Base-by-base conservation (phyloP, 441 rosid species). In the Theobroma grandiflorum region DNA sequence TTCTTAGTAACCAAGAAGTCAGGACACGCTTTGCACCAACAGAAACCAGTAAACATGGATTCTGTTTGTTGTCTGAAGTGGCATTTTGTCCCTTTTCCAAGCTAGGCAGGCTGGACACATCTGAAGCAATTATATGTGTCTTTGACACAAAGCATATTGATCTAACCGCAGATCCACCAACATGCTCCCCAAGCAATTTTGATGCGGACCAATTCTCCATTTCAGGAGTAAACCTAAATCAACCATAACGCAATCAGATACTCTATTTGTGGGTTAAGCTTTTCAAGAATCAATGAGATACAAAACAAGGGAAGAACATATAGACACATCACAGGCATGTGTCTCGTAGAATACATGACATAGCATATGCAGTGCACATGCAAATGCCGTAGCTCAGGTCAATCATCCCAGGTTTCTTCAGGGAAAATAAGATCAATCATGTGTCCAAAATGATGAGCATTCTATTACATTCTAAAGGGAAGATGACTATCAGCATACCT, bases 141-240 rank as follows among this genome's bases (percentile, higher is more conserved):
- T 86, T 87, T 40, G 95, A 89, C 33, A 90, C 97, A 50, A 84
- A 93, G 86, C 98, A 92, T 82, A 97, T 89, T 82, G 98, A 93
- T 84, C 97, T 91, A 85, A 97, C 98, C 50, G 99, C 98, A 18
- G 99, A 97, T 74, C 99, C 99, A 57, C 99, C 97, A 81, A 97
- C 97, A 85, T 97, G 99, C 86, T 94, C 98, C 79, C 99, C 99
- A 58, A 97, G 91, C 74, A 95, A 84, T 84, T 95, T 96, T 69
- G 99, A 97, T 72, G 88, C 84, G 43, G 91, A 85, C 98, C 97
- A 95, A 76, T 87, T 87, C 77, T 89, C 87, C 77, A 81, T 80
- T 79, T 87, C 91, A 75, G 90, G 84, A 75, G 81, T 78, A 82
- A 90, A 94, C 89, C 98, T 95, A 73, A 55, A 80, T 80, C 31